Conservation (phyloP, 2,329 filamentous ascomycete genomes). For the Diaporthe citri region DNA sequence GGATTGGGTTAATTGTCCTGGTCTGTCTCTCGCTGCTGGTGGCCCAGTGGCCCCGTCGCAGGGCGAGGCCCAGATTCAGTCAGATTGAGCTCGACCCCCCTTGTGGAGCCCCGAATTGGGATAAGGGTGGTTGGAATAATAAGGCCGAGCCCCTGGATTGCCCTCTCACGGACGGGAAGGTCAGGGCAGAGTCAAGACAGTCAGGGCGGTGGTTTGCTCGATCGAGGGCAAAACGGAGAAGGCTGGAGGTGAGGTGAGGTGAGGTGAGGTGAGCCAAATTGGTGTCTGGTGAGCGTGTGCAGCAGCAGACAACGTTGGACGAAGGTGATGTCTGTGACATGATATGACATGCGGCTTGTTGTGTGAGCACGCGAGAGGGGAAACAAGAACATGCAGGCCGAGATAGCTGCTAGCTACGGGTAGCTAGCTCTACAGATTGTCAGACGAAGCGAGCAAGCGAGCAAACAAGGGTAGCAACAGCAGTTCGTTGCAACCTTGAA, state of each 20-base stretch:
- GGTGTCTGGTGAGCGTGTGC: not conserved
- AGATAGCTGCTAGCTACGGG: constrained; percentile 1
- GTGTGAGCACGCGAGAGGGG: constrained; percentile 14
- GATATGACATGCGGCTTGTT: constrained; percentile 3
- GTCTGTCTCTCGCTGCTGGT: not conserved
- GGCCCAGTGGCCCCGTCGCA: constrained; percentile 12
- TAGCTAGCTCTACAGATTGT: not conserved
- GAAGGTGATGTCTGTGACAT: constrained; percentile 14
- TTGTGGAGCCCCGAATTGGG: constrained; percentile 37
- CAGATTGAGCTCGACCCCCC: constrained; percentile 31
- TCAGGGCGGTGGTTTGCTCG: not conserved
- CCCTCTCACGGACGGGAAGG: constrained; percentile 13
- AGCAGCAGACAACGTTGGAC: constrained; percentile 15
- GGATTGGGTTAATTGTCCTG: not conserved
- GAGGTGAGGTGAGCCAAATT: not conserved
- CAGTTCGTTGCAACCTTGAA: constrained; percentile 36
- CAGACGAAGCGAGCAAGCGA: constrained; percentile 4
- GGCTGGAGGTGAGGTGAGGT: not conserved
- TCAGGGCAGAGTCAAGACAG: not conserved
- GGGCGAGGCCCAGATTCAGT: constrained; percentile 29
- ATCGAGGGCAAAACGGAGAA: not conserved
- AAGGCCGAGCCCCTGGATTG: constrained; percentile 37
- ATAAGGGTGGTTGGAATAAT: constrained; percentile 37
- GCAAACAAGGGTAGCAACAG: constrained; percentile 37
- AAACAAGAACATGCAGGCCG: not conserved